phyloP scores from a whole-genome alignment of 257 asterid genomes.

The Salvia splendens region DNA sequence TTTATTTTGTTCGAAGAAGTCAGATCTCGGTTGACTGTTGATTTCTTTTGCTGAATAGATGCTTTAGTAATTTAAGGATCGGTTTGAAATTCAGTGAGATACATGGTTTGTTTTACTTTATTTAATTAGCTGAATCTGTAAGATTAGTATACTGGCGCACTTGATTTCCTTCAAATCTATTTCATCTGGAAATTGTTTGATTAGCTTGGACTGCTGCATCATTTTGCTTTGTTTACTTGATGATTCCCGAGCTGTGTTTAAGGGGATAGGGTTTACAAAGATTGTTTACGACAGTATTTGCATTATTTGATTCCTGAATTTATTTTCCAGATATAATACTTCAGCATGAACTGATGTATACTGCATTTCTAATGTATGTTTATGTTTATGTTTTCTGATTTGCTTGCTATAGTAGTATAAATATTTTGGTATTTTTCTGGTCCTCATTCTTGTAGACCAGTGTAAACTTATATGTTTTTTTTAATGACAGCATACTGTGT shows the following conservation, averaged over 20 bases:
- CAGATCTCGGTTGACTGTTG: slow-evolving; percentile 39
- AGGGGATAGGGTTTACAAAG: not conserved
- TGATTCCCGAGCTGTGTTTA: slow-evolving; percentile 11
- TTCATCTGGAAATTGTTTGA: not conserved
- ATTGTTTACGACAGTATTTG: not conserved
- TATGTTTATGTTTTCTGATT: not conserved
- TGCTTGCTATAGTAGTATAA: slow-evolving; percentile 5
- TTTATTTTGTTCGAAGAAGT: slow-evolving; percentile 15
- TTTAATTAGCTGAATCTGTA: slow-evolving; percentile 7
- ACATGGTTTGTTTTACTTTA: slow-evolving; percentile 13
- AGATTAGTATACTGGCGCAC: not conserved
- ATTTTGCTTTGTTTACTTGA: not conserved
- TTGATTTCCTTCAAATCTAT: not conserved
- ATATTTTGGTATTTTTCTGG: not conserved
- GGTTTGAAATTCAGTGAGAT: slow-evolving; percentile 16
- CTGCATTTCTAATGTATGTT: not conserved
- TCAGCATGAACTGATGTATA: slow-evolving; percentile 21
- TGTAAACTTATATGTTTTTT: slow-evolving; percentile 15
- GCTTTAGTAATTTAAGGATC: slow-evolving; percentile 27
- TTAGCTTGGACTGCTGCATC: not conserved
- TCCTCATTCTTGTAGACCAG: not conserved
- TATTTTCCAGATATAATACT: not conserved
- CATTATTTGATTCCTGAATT: not conserved
- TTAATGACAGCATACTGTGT: slow-evolving; percentile 76
- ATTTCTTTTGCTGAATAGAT: slow-evolving; percentile 11